phyloP scores from a whole-genome alignment of 108 stramenopile genomes.

The Pseudonitzschia multistriata region DNA sequence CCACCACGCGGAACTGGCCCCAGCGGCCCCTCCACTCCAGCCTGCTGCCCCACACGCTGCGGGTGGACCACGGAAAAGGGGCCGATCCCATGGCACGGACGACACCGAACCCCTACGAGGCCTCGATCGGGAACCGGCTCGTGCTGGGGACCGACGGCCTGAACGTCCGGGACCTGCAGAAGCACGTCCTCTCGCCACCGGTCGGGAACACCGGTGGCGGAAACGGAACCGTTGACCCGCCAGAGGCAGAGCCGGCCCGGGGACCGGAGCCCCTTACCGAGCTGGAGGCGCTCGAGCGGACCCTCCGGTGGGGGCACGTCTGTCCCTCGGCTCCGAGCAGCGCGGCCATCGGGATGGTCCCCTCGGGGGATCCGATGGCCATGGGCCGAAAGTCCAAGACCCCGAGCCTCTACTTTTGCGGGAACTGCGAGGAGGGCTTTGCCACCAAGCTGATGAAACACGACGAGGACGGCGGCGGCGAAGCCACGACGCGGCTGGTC shows the following conservation, averaged over 20 bases:
- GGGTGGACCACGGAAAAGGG: slow-evolving; percentile 9
- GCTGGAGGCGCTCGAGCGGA: slow-evolving; percentile 59
- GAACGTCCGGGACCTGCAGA: slow-evolving; percentile 68
- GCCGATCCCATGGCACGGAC: slow-evolving; percentile 25
- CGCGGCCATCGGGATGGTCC: slow-evolving; percentile 32
- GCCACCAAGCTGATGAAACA: slow-evolving; percentile 5
- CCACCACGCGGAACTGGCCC: slow-evolving; percentile 87
- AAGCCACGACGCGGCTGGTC: slow-evolving; percentile 46
- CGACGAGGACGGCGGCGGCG: not conserved
- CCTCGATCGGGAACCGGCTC: slow-evolving; percentile 24
- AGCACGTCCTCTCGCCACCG: slow-evolving; percentile 30
- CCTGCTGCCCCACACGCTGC: slow-evolving; percentile 45
- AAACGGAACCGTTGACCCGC: slow-evolving; percentile 14
- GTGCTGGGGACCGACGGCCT: slow-evolving; percentile 77
- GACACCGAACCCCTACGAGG: slow-evolving; percentile 81
- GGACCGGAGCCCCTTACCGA: slow-evolving; percentile 25
- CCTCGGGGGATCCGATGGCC: slow-evolving; percentile 82
- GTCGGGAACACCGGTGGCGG: slow-evolving; percentile 1
- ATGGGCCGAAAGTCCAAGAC: slow-evolving; percentile 46
- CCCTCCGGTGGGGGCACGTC: slow-evolving; percentile 66
- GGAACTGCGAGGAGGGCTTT: slow-evolving; percentile 28
- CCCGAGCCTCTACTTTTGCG: slow-evolving; percentile 43
- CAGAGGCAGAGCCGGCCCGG: not conserved
- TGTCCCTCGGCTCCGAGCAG: slow-evolving; percentile 88
- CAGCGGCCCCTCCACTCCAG: slow-evolving; percentile 78